These are phyloP conservation scores for Backusella macrospora DNA, from an alignment of 192 early-diverging fungal genomes.

Conservation along the genomic window DNA sequence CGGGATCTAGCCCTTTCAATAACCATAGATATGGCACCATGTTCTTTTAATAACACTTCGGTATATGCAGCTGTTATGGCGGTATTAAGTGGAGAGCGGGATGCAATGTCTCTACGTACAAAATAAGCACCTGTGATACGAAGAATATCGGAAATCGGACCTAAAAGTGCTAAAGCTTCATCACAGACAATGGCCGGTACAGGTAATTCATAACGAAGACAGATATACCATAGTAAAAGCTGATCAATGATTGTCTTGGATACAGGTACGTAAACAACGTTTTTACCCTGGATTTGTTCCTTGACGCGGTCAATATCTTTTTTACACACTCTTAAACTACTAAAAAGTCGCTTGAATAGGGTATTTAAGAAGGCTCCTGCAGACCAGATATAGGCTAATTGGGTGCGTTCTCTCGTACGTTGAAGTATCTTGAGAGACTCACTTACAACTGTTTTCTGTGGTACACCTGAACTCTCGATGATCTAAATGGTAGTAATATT, in stretches of 20 bases:
- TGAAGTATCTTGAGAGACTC: constrained; percentile 39
- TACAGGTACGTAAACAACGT: constrained; percentile 43
- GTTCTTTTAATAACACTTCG: constrained; percentile 35
- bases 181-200: constrained; percentile 42
- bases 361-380: constrained; percentile 39
- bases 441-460: constrained; percentile 41
- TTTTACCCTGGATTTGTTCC: constrained; percentile 36
- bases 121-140: constrained; percentile 42
- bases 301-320: constrained; percentile 33
- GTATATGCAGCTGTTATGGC: constrained; percentile 40
- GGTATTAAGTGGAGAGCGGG: constrained; percentile 38
- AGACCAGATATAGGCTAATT: constrained; percentile 45
- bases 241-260: constrained; percentile 44
- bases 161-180: constrained; percentile 41
- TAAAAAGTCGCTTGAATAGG: constrained; percentile 38
- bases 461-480: constrained; percentile 39
- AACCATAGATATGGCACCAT: constrained; percentile 38
- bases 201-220: constrained; percentile 40
- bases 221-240: constrained; percentile 43
- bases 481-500: constrained; percentile 23
- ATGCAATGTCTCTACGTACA: constrained; percentile 31
- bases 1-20: constrained; percentile 43
- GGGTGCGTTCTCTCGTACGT: constrained; percentile 41
- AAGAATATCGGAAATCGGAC: constrained; percentile 43
- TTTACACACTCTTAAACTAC: constrained; percentile 28